phyloP scores from a whole-genome alignment of 768 basidiomycete species.

The Lentinula sp. region DNA sequence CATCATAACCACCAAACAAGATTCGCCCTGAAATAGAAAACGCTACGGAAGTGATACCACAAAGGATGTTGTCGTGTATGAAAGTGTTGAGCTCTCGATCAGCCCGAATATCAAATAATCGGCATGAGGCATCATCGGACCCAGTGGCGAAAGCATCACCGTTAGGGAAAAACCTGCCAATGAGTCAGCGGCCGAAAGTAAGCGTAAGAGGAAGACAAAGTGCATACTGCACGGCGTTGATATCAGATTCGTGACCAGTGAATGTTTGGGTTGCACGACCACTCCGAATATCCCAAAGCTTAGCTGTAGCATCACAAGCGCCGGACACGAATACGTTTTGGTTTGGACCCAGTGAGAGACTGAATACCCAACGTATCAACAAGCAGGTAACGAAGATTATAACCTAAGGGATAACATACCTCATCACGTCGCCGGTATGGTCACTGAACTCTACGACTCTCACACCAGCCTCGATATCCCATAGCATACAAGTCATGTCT shows the following conservation, averaged over 20 bases:
- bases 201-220: constrained; percentile 6
- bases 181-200: constrained; percentile 10
- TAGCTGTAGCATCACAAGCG: constrained; percentile 97
- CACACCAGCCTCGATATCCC: constrained; percentile 98
- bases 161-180: constrained; percentile 92
- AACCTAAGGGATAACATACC: constrained; percentile 44
- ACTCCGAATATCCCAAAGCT: constrained; percentile 97
- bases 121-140: constrained; percentile 98
- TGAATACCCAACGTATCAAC: constrained; percentile 25
- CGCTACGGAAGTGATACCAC: constrained; percentile 97
- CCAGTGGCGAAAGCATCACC: constrained; percentile 99
- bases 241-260: constrained; percentile 97
- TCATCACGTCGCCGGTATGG: constrained; percentile 99
- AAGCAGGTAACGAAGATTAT: neutral
- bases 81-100: constrained; percentile 96
- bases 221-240: constrained; percentile 96
- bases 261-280: constrained; percentile 98
- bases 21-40: constrained; percentile 98
- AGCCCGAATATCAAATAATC: constrained; percentile 95
- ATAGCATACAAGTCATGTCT: constrained; percentile 99
- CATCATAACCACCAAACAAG: constrained; percentile 97
- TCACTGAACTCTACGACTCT: constrained; percentile 98
- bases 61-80: constrained; percentile 97
- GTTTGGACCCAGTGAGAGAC: constrained; percentile 90
- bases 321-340: constrained; percentile 97